These are phyloP conservation scores for Colletotrichum salicis DNA, from an alignment of 2,329 filamentous ascomycete species.

Conservation along the genomic window DNA sequence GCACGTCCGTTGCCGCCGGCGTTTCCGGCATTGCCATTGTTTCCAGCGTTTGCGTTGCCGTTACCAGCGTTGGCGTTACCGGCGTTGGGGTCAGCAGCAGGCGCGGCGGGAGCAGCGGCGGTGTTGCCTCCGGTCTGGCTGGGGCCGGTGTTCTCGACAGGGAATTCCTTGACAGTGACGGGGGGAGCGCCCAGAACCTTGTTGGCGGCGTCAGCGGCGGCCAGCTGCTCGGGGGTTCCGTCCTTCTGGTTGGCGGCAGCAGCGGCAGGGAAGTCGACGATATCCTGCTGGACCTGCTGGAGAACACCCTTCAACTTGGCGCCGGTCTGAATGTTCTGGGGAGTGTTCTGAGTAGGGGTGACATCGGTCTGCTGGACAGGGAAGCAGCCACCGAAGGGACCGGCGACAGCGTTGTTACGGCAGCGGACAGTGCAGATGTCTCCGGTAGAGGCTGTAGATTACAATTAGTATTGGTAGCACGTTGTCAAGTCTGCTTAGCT, in stretches of 20 bases:
- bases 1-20: not conserved
- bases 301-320: constrained; percentile 57
- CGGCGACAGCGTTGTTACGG: constrained; percentile 66
- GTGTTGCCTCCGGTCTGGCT: constrained; percentile 24
- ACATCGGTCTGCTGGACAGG: constrained; percentile 65
- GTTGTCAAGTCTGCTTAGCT: not conserved
- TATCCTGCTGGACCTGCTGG: constrained; percentile 57
- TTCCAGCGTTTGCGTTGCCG: constrained; percentile 36
- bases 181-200: constrained; percentile 45
- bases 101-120: constrained; percentile 26
- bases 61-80: constrained; percentile 31
- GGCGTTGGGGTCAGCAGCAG: not conserved
- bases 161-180: constrained; percentile 43
- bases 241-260: constrained; percentile 56
- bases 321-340: constrained; percentile 57
- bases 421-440: constrained; percentile 69
- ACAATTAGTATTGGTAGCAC: constrained; percentile 19
- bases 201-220: constrained; percentile 51
- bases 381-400: constrained; percentile 69
- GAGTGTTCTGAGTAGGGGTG: constrained; percentile 52
- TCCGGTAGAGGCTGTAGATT: constrained; percentile 60
- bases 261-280: constrained; percentile 59
- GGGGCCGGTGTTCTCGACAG: constrained; percentile 37
- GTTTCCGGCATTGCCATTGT: constrained; percentile 34
- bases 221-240: constrained; percentile 41